These are phyloP conservation scores for Aeschynomene evenia DNA, from an alignment of 306 rosid species.

Conservation along the genomic window DNA sequence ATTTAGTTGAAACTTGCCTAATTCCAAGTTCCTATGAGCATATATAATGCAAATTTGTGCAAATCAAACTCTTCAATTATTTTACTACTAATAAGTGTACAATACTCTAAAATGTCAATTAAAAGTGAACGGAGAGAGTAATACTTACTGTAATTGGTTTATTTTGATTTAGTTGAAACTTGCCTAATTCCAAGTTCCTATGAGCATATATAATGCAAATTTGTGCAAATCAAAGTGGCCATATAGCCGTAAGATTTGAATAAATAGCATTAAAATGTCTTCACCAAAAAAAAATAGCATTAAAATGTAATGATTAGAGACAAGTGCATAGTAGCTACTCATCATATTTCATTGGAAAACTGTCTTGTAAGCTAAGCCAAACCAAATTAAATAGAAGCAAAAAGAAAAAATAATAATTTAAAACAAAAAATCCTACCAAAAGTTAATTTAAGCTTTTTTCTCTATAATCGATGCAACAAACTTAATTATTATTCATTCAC, in stretches of 20 bases:
- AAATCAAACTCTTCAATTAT: neutral
- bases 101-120: no score
- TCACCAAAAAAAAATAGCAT: no score
- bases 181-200: slow-evolving; percentile 11
- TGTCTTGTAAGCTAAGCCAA: slow-evolving; percentile 40
- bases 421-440: neutral
- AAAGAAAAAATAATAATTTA: neutral
- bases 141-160: neutral
- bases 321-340: slow-evolving; percentile 27
- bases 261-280: slow-evolving; percentile 2
- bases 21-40: slow-evolving; percentile 8
- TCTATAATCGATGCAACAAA: slow-evolving; percentile 24
- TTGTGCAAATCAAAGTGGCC: slow-evolving; percentile 30
- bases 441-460: slow-evolving; percentile 12
- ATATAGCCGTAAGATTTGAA: slow-evolving; percentile 39
- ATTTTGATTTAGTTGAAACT: neutral
- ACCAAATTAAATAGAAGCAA: no score
- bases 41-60: slow-evolving; percentile 19
- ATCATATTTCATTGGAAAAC: neutral
- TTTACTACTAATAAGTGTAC: no score
- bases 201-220: neutral
- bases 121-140: no score
- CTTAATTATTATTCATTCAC: slow-evolving; percentile 14
- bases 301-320: slow-evolving; percentile 35
- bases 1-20: neutral